Conservation (phyloP, 1,139 yeast genomes). For the Lodderomyces oxycetoniae region DNA sequence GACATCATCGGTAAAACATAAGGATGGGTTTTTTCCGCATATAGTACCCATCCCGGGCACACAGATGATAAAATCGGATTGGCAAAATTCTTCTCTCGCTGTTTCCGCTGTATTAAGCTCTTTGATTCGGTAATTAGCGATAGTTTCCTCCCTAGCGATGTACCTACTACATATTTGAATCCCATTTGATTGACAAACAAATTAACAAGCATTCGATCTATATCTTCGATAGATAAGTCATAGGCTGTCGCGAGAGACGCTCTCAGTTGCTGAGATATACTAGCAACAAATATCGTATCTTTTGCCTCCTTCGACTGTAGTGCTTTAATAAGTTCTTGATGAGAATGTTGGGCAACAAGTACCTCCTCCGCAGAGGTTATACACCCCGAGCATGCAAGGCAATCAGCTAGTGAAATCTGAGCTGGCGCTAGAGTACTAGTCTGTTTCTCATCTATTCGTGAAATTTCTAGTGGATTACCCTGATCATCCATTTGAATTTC, state of each 20-base stretch:
- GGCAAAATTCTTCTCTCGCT: conserved; percentile 6
- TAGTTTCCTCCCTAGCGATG: conserved; percentile 73
- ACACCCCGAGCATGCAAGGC: conserved; percentile 96
- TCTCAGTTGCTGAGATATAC: conserved; percentile 82
- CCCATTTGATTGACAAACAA: conserved; percentile 60
- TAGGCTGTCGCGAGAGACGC: conserved; percentile 76
- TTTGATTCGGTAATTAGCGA: conserved; percentile 59
- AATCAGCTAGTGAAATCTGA: conserved; percentile 84
- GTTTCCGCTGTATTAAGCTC: conserved; percentile 30
- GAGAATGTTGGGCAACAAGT: conserved; percentile 84
- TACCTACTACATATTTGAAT: conserved; percentile 74
- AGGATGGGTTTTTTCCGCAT: conserved; percentile 94
- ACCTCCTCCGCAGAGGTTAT: conserved; percentile 96
- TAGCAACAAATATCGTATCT: conserved; percentile 53
- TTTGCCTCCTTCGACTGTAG: conserved; percentile 29
- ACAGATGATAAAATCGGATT: conserved; percentile 58
- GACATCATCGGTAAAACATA: conserved; percentile 61
- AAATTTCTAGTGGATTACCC: conserved; percentile 69
- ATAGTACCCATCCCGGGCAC: conserved; percentile 97
- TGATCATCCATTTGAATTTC: conserved; percentile 63
- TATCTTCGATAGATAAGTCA: conserved; percentile 44
- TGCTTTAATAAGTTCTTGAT: conserved; percentile 66
- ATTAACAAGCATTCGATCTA: conserved; percentile 58
- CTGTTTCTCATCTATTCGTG: conserved; percentile 50
- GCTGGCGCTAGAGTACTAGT: conserved; percentile 60